A percentile compares a stretch with the other conserved stretches of the same genome.
Evolutionary conservation across 1,284 basidiomycete species (phyloP).

Genomic region (Malassezia furfur): DNA sequence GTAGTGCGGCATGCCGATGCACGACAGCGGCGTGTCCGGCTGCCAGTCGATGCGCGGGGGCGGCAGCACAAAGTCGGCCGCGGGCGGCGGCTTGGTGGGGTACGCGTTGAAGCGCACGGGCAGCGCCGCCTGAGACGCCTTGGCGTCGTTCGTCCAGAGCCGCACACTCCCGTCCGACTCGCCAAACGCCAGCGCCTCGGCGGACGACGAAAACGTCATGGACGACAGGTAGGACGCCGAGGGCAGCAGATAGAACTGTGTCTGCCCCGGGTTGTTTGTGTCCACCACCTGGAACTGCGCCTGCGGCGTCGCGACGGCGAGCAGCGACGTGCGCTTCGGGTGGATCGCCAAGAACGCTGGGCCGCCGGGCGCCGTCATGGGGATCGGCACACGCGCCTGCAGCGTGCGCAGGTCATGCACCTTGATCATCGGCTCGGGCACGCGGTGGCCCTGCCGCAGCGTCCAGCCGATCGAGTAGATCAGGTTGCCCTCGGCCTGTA

Average conservation of each 20-base stretch:
- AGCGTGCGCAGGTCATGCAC: constrained; percentile 80
- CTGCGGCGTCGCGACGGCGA: constrained; percentile 71
- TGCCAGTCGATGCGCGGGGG: constrained; percentile 67
- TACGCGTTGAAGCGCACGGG: constrained; percentile 66
- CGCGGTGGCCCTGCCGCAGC: constrained; percentile 65
- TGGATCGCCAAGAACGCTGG: constrained; percentile 77
- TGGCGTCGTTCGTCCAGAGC: constrained; percentile 65
- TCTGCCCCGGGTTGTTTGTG: constrained; percentile 60
- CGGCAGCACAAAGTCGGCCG: constrained; percentile 66
- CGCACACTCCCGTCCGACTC: constrained; percentile 79
- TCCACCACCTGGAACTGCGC: constrained; percentile 87
- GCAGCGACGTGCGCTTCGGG: constrained; percentile 66
- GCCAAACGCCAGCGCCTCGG: constrained; percentile 82
- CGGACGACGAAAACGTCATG: constrained; percentile 71
- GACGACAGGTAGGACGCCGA: constrained; percentile 65
- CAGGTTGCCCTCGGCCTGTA: constrained; percentile 42
- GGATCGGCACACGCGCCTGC: constrained; percentile 68
- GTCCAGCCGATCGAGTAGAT: constrained; percentile 47
- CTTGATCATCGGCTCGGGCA: constrained; percentile 84
- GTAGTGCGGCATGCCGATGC: constrained; percentile 83
- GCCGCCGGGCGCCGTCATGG: constrained; percentile 65
- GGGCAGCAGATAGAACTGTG: constrained; percentile 56
- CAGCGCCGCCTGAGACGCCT: constrained; percentile 50
- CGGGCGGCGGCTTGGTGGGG: constrained; percentile 69
- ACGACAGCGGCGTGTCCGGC: constrained; percentile 75